phyloP scores from a whole-genome alignment of 768 basidiomycete genomes.

The Termitomyces eurrhizus region DNA sequence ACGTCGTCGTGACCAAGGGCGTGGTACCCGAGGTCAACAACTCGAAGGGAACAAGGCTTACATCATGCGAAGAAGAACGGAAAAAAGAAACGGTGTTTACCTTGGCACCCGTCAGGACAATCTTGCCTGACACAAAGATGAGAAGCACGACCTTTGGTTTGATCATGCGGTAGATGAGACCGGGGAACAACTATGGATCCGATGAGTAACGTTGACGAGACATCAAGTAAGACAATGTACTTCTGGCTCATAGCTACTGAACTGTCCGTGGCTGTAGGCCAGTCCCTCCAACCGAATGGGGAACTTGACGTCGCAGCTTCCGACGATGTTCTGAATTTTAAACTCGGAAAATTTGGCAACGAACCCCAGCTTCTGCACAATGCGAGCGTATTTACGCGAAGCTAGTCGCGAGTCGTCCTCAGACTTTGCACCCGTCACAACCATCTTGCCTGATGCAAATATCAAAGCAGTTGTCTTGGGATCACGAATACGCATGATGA shows the following conservation, averaged over 20 bases:
- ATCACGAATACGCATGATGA: conserved; percentile 99
- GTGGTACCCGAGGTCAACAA: conserved; percentile 6
- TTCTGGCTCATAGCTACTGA: conserved; percentile 97
- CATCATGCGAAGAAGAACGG: conserved; percentile 17
- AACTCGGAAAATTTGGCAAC: conserved; percentile 99
- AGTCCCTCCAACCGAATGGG: conserved; percentile 97
- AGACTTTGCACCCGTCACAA: conserved; percentile 98
- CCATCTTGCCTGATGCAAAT: conserved; percentile 99
- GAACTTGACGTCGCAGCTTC: conserved; percentile 97
- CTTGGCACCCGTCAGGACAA: conserved; percentile 98
- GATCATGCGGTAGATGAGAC: conserved; percentile 99
- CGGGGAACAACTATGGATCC: conserved; percentile 84
- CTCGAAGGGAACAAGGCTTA: conserved; percentile 12
- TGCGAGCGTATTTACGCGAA: conserved; percentile 97
- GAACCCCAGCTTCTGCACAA: conserved; percentile 99
- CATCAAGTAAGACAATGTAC: conserved; percentile 38
- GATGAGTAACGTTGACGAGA: conserved; percentile 8
- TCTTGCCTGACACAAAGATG: conserved; percentile 99
- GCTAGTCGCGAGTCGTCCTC: conserved; percentile 97
- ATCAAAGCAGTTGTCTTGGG: conserved; percentile 99
- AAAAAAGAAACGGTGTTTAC: conserved; percentile 46
- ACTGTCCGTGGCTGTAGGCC: conserved; percentile 96
- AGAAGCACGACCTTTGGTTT: conserved; percentile 98
- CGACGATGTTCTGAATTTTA: conserved; percentile 99
- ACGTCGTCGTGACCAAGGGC: conserved; percentile 6